These are phyloP conservation scores for Xylaria arbuscula DNA, from an alignment of 2,329 filamentous ascomycete genomes.

Conservation along the genomic window DNA sequence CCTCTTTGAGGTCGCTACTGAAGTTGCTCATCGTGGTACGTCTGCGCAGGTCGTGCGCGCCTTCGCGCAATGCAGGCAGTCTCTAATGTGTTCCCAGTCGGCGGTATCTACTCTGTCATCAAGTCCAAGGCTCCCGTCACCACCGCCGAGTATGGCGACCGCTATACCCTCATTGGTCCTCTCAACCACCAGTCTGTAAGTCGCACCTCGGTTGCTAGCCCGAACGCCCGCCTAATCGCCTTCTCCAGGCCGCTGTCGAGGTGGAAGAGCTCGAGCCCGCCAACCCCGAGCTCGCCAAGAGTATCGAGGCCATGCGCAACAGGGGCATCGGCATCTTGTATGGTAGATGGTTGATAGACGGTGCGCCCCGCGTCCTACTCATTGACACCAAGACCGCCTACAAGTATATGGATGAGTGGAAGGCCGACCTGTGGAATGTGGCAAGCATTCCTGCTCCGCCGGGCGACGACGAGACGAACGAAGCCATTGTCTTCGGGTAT, in stretches of 20 bases:
- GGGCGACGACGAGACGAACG: slow-evolving; percentile 93
- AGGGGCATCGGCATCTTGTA: slow-evolving; percentile 91
- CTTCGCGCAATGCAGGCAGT: slow-evolving; percentile 28
- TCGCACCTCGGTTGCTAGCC: slow-evolving; percentile 29
- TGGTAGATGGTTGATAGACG: slow-evolving; percentile 97
- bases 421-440: slow-evolving; percentile 91
- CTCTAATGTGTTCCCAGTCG: slow-evolving; percentile 67
- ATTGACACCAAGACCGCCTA: slow-evolving; percentile 97
- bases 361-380: slow-evolving; percentile 90
- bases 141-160: slow-evolving; percentile 97
- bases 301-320: slow-evolving; percentile 92
- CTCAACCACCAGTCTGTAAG: slow-evolving; percentile 89
- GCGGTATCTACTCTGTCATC: slow-evolving; percentile 98
- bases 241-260: slow-evolving; percentile 86
- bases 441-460: slow-evolving; percentile 94
- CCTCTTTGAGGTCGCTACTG: slow-evolving; percentile 96
- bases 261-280: slow-evolving; percentile 92
- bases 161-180: slow-evolving; percentile 94
- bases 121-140: slow-evolving; percentile 99
- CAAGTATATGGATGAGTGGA: slow-evolving; percentile 94
- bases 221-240: slow-evolving; percentile 17
- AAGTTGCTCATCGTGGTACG: slow-evolving; percentile 94
- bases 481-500: slow-evolving; percentile 97
- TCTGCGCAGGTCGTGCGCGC: slow-evolving; percentile 35
- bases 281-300: slow-evolving; percentile 79